Conservation (phyloP, 2,329 filamentous ascomycete genomes). For the Neonectria sp. region DNA sequence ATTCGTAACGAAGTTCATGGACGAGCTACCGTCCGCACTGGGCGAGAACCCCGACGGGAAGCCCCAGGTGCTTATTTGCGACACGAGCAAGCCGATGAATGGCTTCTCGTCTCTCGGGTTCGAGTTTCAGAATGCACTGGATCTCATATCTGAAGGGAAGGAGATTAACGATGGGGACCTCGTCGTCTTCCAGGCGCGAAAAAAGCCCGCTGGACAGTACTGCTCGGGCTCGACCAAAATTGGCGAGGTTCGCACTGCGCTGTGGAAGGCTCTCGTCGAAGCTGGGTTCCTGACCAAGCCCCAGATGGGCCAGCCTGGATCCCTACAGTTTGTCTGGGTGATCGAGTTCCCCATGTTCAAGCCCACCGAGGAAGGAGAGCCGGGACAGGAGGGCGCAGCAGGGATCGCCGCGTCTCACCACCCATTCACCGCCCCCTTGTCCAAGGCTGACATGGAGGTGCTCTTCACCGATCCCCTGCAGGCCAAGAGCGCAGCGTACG, state of each 20-base stretch:
- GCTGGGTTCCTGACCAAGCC: constrained; percentile 67
- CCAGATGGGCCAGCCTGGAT: constrained; percentile 52
- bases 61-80: constrained; percentile 83
- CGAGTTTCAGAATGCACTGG: constrained; percentile 72
- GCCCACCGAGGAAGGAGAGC: constrained; percentile 72
- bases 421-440: constrained; percentile 92
- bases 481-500: constrained; percentile 90
- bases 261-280: constrained; percentile 80
- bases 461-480: constrained; percentile 80
- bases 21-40: constrained; percentile 72
- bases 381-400: constrained; percentile 85
- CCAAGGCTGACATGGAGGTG: constrained; percentile 78
- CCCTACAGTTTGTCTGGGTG: constrained; percentile 86
- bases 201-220: constrained; percentile 70
- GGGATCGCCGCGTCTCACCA: constrained; percentile 93
- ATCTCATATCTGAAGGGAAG: constrained; percentile 55
- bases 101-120: constrained; percentile 83
- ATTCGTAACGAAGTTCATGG: constrained; percentile 81
- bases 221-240: constrained; percentile 75
- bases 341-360: constrained; percentile 95
- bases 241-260: constrained; percentile 79
- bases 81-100: constrained; percentile 79
- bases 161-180: constrained; percentile 76
- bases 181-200: constrained; percentile 85
- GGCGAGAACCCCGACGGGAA: constrained; percentile 81